Conservation (phyloP, 2,329 filamentous ascomycete genomes). For the Cadophora malorum region DNA sequence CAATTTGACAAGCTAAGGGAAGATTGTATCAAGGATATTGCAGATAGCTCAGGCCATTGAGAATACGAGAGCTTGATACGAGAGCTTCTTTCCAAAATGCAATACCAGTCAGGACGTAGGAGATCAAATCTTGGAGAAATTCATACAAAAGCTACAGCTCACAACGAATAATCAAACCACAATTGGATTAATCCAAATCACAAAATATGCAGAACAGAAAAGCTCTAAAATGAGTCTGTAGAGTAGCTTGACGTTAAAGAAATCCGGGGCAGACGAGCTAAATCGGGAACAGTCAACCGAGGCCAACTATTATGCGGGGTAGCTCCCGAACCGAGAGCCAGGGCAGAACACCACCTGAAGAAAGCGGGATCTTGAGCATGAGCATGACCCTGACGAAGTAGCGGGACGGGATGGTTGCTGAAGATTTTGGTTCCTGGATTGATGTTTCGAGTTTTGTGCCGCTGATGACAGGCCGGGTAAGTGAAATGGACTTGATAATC, state of each 20-base stretch:
- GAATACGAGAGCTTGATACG: background rate
- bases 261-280: background rate
- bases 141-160: background rate
- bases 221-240: too few species aligned
- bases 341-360: background rate
- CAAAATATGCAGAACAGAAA: background rate
- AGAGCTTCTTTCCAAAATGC: background rate
- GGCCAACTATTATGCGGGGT: slow-evolving; percentile 8
- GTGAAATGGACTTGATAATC: too few species aligned
- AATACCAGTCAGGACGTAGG: background rate
- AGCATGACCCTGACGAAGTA: background rate
- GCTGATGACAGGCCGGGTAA: too few species aligned
- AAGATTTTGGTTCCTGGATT: background rate
- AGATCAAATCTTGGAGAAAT: background rate
- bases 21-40: too few species aligned
- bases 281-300: slow-evolving; percentile 6
- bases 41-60: background rate
- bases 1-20: too few species aligned
- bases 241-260: background rate
- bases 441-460: background rate
- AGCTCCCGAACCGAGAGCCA: slow-evolving; percentile 5
- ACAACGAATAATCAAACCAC: background rate
- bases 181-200: too few species aligned
- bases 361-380: too few species aligned
- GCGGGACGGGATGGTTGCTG: background rate